Percentiles rank a stretch among this genome's conserved stretches.
phyloP scores from a whole-genome alignment of 2,329 filamentous ascomycete genomes.

The Trichoderma koningii region DNA sequence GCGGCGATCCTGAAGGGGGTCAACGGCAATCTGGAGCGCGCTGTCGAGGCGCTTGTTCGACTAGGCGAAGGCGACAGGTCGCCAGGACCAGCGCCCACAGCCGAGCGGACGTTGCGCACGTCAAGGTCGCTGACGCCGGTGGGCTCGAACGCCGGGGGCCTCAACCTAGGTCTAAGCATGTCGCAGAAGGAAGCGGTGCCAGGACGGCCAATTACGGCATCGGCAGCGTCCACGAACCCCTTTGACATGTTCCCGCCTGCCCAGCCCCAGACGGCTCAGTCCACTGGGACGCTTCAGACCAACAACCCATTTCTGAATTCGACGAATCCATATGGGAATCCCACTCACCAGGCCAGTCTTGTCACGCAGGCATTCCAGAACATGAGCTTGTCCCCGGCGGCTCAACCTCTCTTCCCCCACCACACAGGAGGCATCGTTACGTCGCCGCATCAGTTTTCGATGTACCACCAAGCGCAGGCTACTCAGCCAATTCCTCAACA shows the following conservation, averaged over 20 bases:
- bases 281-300: constrained; percentile 62
- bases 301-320: constrained; percentile 57
- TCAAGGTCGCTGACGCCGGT: constrained; percentile 59
- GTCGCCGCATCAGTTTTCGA: constrained; percentile 44
- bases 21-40: constrained; percentile 80
- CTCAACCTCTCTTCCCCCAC: constrained; percentile 71
- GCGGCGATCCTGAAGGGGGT: constrained; percentile 77
- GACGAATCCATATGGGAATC: constrained; percentile 70
- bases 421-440: constrained; percentile 65
- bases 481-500: constrained; percentile 45
- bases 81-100: constrained; percentile 42
- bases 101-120: constrained; percentile 50
- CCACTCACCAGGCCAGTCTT: constrained; percentile 43
- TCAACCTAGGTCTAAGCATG: constrained; percentile 40
- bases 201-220: constrained; percentile 45
- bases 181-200: constrained; percentile 35
- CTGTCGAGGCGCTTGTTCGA: constrained; percentile 81
- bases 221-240: constrained; percentile 62
- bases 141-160: constrained; percentile 40
- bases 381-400: constrained; percentile 62
- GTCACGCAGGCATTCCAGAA: constrained; percentile 74
- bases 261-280: constrained; percentile 64
- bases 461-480: constrained; percentile 48
- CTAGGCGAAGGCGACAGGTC: constrained; percentile 70
- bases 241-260: constrained; percentile 62